Percentiles rank a stretch among this genome's conserved stretches.
These are phyloP conservation scores for Endogone sp. DNA, from an alignment of 192 early-diverging fungal genomes.

Conservation along the genomic window DNA sequence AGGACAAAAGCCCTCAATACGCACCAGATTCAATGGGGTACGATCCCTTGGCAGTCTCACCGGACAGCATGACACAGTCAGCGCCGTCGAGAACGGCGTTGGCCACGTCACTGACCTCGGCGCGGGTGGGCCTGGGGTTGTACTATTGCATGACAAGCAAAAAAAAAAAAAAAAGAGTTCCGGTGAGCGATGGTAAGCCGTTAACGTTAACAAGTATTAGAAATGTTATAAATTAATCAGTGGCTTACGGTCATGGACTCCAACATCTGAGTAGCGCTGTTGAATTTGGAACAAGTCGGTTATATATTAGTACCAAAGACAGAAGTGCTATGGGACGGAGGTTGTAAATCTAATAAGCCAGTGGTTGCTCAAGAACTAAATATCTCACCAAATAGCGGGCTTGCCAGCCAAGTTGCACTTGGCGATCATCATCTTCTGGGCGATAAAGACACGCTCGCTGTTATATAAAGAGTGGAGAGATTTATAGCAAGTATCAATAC, in stretches of 20 bases:
- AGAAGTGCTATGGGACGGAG: neutral
- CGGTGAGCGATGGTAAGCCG: neutral
- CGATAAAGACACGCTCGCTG: conserved; percentile 83
- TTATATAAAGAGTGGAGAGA: neutral
- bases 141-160: conserved; percentile 49
- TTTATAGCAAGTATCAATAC: neutral
- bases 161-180: too few species aligned
- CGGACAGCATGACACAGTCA: conserved; percentile 99
- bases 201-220: conserved; percentile 1
- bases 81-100: conserved; percentile 98
- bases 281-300: conserved; percentile 1
- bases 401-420: conserved; percentile 97
- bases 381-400: conserved; percentile 77
- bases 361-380: neutral
- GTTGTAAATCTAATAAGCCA: neutral
- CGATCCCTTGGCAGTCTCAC: conserved; percentile 94
- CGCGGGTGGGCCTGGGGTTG: conserved; percentile 98
- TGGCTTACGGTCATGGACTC: conserved; percentile 84
- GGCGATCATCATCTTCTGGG: conserved; percentile 98
- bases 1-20: conserved; percentile 2
- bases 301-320: conserved; percentile 3
- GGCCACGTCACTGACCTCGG: conserved; percentile 97
- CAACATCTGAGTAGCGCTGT: conserved; percentile 96
- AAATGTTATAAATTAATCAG: conserved; percentile 4
- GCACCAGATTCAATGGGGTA: conserved; percentile 77